Percentiles rank a stretch among this genome's conserved stretches.
Evolutionary conservation across 2,329 filamentous ascomycete species (phyloP).

Genomic region (Cytospora leucostoma): DNA sequence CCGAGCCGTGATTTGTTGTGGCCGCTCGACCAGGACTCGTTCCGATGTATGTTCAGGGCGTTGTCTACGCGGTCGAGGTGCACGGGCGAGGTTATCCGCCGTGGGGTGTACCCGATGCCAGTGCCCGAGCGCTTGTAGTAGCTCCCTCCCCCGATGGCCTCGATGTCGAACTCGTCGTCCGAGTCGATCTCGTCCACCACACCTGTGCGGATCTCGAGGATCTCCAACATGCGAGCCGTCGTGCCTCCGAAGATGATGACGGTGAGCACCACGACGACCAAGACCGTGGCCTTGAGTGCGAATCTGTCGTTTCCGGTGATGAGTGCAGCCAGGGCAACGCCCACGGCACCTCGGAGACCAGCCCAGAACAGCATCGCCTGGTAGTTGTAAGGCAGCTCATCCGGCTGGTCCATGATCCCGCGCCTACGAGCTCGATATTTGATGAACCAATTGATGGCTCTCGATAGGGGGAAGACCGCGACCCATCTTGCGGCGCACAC

Average conservation of each 20-base stretch:
- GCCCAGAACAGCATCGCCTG: conserved; percentile 99
- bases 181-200: conserved; percentile 97
- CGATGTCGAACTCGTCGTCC: conserved; percentile 98
- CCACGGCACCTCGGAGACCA: conserved; percentile 90
- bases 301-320: conserved; percentile 79
- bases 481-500: conserved; percentile 93
- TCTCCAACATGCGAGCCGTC: conserved; percentile 96
- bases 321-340: conserved; percentile 89
- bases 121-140: conserved; percentile 80
- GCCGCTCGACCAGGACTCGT: conserved; percentile 54
- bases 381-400: conserved; percentile 92
- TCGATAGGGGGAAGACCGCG: conserved; percentile 90
- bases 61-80: conserved; percentile 55
- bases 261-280: conserved; percentile 94
- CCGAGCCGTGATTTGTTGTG: conserved; percentile 50
- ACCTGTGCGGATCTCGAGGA: conserved; percentile 91
- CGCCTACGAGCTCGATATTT: conserved; percentile 78
- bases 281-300: conserved; percentile 87
- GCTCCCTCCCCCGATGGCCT: conserved; percentile 68
- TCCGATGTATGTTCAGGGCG: conserved; percentile 31
- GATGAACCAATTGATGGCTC: conserved; percentile 88
- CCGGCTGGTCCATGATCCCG: conserved; percentile 69
- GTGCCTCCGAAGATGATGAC: conserved; percentile 99
- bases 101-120: conserved; percentile 76
- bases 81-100: conserved; percentile 61